phyloP scores from a whole-genome alignment of 495 filamentous ascomycete species.

The Penicillium tannophilum region DNA sequence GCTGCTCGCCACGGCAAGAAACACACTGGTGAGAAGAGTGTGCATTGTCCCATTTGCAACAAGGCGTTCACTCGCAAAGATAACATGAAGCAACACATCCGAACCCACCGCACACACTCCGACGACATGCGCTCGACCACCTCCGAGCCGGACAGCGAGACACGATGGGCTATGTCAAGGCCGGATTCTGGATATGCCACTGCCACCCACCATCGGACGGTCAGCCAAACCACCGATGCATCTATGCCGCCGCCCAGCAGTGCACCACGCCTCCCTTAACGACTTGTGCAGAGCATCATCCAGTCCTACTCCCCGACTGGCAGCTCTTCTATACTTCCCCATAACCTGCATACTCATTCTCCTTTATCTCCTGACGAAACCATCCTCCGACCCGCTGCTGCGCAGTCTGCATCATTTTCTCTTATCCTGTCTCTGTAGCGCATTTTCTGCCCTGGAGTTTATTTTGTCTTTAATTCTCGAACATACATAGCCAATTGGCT shows the following conservation, averaged over 20 bases:
- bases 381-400: slow-evolving; percentile 18
- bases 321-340: neutral
- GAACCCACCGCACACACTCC: slow-evolving; percentile 67
- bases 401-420: slow-evolving; percentile 16
- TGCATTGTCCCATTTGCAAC: slow-evolving; percentile 83
- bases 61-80: slow-evolving; percentile 96
- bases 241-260: slow-evolving; percentile 11
- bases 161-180: slow-evolving; percentile 19
- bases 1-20: slow-evolving; percentile 96
- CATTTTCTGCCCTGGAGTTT: neutral
- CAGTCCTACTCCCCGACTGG: neutral
- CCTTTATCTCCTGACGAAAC: neutral
- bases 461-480: slow-evolving; percentile 1
- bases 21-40: slow-evolving; percentile 93
- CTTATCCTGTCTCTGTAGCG: neutral
- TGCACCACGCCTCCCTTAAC: slow-evolving; percentile 14
- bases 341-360: neutral
- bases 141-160: slow-evolving; percentile 31
- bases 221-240: slow-evolving; percentile 28
- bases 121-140: slow-evolving; percentile 37
- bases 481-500: neutral
- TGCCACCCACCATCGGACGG: slow-evolving; percentile 27
- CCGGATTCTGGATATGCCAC: slow-evolving; percentile 19
- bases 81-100: slow-evolving; percentile 97
- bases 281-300: slow-evolving; percentile 1